Base-by-base conservation (phyloP, 352 stramenopile genomes). In the Phytophthora lateralis region DNA sequence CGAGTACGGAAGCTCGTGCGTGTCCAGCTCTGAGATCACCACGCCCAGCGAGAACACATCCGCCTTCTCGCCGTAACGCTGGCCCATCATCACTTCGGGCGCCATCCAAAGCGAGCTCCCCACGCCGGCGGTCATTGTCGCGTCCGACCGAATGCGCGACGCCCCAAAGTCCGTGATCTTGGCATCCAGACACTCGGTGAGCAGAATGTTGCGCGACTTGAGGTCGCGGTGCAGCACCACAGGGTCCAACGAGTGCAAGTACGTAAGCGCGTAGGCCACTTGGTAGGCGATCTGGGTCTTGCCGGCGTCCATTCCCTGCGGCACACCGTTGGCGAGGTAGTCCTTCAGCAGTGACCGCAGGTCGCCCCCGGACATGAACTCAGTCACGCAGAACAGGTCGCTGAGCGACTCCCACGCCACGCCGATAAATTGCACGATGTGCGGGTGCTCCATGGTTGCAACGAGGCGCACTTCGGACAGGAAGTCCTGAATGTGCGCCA, bases 151-250 rank as follows among this genome's bases (percentile, higher is more conserved):
- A 15, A 64, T 47, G 0, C 60, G 55, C 6, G 71, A 76, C 1
- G 57, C 48, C 4, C 71, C 74, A 71, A 87, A 87, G 64, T 84
- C 75, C 7, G 75, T 82, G 18, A 86, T 26, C 34, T 82, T 86
- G 18, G 71, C 71, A 18, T 76, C 35, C 37, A 80, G 56, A 26
- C 56, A 58, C 24, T 39, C 38, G 6, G 68, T 76, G n/a, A 89
- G 55, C 35, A 89, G 60, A 38, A 89, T 78, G 58, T 89, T 89
- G 50, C 79, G 72, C 15, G 73, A 82, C 50, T 89, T 89, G 62
- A 89, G 76, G 44, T 85, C 79, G 12, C 79, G 76, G 51, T 87
- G 79, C 34, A 75, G 45, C 43, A 75, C 61, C 45, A 66, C 56
- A 4, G 64, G 61, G 17, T 61, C 52, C 34, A 73, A 38, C 11